Percentiles rank a stretch among this genome's conserved stretches.
Conservation (phyloP, 1,284 basidiomycete genomes). For the Puccinia polysora region DNA sequence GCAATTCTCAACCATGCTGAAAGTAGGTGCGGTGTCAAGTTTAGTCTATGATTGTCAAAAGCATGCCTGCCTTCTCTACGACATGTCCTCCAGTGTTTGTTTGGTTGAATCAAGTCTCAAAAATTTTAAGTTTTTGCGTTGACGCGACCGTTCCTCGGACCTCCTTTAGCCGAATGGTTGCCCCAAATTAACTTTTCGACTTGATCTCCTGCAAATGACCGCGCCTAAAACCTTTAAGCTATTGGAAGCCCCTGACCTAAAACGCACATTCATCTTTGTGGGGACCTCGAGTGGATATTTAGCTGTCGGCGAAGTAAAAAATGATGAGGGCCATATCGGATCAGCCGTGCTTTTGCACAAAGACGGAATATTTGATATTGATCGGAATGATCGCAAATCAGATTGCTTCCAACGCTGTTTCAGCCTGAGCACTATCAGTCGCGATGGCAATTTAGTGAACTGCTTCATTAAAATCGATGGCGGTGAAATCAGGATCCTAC, state of each 20-base stretch:
- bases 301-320: not conserved
- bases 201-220: not conserved
- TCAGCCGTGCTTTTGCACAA: not conserved
- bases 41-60: conserved; percentile 15
- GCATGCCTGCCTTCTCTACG: conserved; percentile 14
- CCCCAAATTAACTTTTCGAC: not conserved
- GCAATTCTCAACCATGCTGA: too few relatives aligned
- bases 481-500: not conserved
- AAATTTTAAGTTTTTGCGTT: too few relatives aligned
- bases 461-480: not conserved
- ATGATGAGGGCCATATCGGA: not conserved
- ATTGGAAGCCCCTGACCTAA: not conserved
- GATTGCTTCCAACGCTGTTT: not conserved
- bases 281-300: not conserved
- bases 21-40: too few relatives aligned
- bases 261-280: not conserved
- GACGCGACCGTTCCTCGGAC: too few relatives aligned
- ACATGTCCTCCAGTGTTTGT: not conserved
- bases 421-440: not conserved
- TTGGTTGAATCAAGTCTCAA: not conserved
- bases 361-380: conserved; percentile 8
- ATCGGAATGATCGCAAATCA: not conserved
- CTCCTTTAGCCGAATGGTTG: not conserved
- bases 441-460: not conserved
- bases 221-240: not conserved